Percentiles rank a stretch among this genome's conserved stretches.
Evolutionary conservation across 208 protist genomes (phyloP).

Genomic region (Leishmania tropica): DNA sequence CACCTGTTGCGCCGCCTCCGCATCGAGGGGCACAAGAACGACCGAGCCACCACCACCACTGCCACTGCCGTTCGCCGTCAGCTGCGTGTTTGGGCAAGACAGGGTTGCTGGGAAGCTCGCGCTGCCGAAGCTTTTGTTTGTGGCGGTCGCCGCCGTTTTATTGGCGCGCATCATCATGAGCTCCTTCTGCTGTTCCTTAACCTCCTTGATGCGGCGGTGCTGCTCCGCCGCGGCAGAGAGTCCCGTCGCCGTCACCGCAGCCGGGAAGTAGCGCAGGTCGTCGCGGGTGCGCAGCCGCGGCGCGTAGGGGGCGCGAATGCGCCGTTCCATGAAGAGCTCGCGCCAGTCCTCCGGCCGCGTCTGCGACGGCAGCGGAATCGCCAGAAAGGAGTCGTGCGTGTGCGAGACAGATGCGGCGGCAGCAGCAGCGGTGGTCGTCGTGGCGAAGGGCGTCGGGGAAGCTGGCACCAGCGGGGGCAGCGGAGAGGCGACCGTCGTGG

Average conservation of each 20-base stretch:
- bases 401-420: not conserved
- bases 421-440: not conserved
- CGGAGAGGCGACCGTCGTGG: not conserved
- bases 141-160: not conserved
- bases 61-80: constrained; percentile 12
- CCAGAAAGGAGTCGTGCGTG: not conserved
- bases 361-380: constrained; percentile 10
- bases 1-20: constrained; percentile 20
- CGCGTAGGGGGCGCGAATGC: constrained; percentile 60
- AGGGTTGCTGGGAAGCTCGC: constrained; percentile 14
- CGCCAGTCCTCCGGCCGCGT: constrained; percentile 68
- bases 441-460: not conserved
- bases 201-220: constrained; percentile 62
- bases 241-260: constrained; percentile 78
- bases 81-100: not conserved
- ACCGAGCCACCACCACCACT: constrained; percentile 4
- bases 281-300: constrained; percentile 75
- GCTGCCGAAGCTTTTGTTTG: constrained; percentile 15
- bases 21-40: constrained; percentile 22
- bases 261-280: constrained; percentile 87
- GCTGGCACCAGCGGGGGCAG: not conserved
- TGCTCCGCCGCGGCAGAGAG: constrained; percentile 65
- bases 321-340: constrained; percentile 54
- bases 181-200: constrained; percentile 44
- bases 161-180: constrained; percentile 35